Evolutionary conservation across 495 filamentous ascomycete species (phyloP), one percentile per base, ranked within the genome.

Genomic region (Aspergillus bridgeri): DNA sequence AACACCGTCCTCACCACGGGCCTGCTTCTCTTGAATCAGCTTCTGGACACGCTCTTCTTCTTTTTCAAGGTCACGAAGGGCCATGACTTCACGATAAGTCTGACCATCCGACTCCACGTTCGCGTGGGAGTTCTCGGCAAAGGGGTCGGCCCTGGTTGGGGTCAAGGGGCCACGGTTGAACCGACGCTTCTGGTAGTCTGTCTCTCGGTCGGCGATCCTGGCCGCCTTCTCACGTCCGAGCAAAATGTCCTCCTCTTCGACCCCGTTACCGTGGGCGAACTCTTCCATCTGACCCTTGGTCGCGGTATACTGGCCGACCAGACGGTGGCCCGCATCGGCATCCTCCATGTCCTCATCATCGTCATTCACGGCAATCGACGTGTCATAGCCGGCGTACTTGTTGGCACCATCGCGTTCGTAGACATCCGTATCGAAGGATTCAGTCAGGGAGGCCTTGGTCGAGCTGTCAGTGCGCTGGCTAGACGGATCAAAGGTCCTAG

Each of bases 221-320:
- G 88, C 90, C 69, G 89, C 85, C 75, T 94, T 89, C 75, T 97
- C 94, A 67, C 90, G 87, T 27, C 87, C 88, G 38, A 91, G 79
- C 59, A 99, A 78, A 13, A 91, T 89, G 67, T 99, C 95, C 61
- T 94, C 92, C 71, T 97, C 93, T 69, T 92, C 90, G 21, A 91
- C 90, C 44, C 89, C 89, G 58, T 82, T 83, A 49, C 91, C 91
- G 46, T 79, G 85, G 8, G 93, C 90, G 75, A 97, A 93, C 79
- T 99, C 95, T 70, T 96, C 90, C 70, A 98, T 89, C 77, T 96
- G 90, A 52, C 86, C 84, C 63, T 83, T 85, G 17, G 92, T 91
- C 19, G 95, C 95, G 13, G 95, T 99, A 73, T 98, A 99, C 74
- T 99, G 95, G 57, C 92, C 95, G 25, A 98, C 91, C 57, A 99